Evolutionary conservation across 192 early-diverging fungal species (phyloP).

Genomic region (Gamsiella multidivaricata): DNA sequence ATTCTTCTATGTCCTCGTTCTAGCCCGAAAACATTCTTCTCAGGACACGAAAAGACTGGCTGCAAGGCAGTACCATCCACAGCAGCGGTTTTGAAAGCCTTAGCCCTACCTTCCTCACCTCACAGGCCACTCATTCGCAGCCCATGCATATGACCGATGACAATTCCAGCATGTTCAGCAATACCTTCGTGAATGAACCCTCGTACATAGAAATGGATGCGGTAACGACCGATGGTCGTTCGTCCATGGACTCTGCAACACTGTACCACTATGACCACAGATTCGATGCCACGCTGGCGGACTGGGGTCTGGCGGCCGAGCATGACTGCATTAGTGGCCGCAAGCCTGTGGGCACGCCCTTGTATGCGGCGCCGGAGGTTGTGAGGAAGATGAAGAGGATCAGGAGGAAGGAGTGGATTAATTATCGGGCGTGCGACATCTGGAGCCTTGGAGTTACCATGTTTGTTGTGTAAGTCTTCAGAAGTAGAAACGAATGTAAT

Average conservation of each 20-base stretch:
- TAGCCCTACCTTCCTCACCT: too few relatives aligned
- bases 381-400: constrained; percentile 52
- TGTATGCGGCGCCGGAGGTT: constrained; percentile 49
- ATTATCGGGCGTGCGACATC: constrained; percentile 53
- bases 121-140: too few relatives aligned
- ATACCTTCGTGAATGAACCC: constrained; percentile 23
- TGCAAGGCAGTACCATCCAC: too few relatives aligned
- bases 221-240: constrained; percentile 9
- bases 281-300: constrained; percentile 46
- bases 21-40: constrained; percentile 53
- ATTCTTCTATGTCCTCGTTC: neutral
- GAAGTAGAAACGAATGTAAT: too few relatives aligned
- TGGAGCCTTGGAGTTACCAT: constrained; percentile 55
- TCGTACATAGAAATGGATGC: constrained; percentile 20
- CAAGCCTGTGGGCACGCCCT: constrained; percentile 45
- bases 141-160: constrained; percentile 12
- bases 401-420: constrained; percentile 48
- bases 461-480: constrained; percentile 52
- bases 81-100: too few relatives aligned
- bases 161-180: constrained; percentile 25
- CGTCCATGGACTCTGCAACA: constrained; percentile 46
- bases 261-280: constrained; percentile 41
- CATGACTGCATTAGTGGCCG: constrained; percentile 45
- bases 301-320: constrained; percentile 49
- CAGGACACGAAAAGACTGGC: constrained; percentile 36